Evolutionary conservation across 164 flowering plant species (phyloP), one percentile per base, ranked within the genome.

Genomic region (Platanus orientalis): DNA sequence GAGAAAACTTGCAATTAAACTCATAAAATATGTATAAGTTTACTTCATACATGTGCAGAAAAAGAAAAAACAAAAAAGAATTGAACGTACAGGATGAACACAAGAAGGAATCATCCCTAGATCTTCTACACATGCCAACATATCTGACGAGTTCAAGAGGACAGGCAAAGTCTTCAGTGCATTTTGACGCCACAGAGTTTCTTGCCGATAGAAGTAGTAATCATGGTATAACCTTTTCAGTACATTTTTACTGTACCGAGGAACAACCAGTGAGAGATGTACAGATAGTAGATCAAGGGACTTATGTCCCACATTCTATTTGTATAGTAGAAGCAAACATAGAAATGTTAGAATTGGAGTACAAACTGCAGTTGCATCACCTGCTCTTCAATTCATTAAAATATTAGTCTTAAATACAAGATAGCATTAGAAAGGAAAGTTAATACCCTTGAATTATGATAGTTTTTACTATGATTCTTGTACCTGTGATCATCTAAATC

Each of bases 51-150:
- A 7, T 42, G 40, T n/a, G 24, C 3, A 26, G 30, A 6, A 17
- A 11, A 45, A 17, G 39, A 60, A 2, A 42, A 40, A n/a, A 23
- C 19, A 20, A 7, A 40, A 36, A 19, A 26, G 4, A 21, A 13
- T 26, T 62, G 21, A 69, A 73, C 92, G 63, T 84, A 94, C 99
- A 40, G 99, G 97, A 77, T 94, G 96, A 54, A 94, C 97, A 73
- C 99, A 91, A 16, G 91, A 80, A 67, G 99, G 96, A 74, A 94
- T 85, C n/a, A 91, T 73, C 19, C 99, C 99, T 34, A 94, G 85
- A 82, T 94, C 99, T 75, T 94, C 99, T 54, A 96, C 99, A 81
- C 99, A 94, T 27, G 99, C 90, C 57, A 91, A 79, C 97, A 94
- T 94, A 61, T 91, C 85, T 26, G 99, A 94, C n/a, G 96, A 94